Evolutionary conservation across 306 rosid genomes (phyloP).

Genomic region (Benincasa hispida): DNA sequence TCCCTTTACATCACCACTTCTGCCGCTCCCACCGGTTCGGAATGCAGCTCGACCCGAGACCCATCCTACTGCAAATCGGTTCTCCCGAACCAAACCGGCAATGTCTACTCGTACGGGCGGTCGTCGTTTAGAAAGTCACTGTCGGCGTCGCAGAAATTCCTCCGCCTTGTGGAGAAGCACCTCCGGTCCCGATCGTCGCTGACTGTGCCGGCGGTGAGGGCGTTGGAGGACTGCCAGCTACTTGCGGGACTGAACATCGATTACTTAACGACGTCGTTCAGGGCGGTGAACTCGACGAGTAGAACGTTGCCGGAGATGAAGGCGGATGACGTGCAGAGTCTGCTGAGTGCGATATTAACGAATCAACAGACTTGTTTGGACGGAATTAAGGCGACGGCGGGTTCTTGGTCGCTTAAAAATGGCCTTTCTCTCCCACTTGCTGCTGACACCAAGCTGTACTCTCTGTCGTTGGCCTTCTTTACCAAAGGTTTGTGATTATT

Average conservation of each 20-base stretch:
- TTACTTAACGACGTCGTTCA: constrained; percentile 33
- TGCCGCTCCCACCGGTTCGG: constrained; percentile 13
- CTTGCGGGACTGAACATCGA: constrained; percentile 58
- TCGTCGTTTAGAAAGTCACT: constrained; percentile 45
- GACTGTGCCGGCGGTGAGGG: constrained; percentile 39
- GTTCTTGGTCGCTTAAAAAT: constrained; percentile 45
- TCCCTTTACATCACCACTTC: neutral
- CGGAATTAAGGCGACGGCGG: constrained; percentile 55
- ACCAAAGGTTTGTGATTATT: constrained; percentile 18
- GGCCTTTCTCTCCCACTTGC: constrained; percentile 53
- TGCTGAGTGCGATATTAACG: constrained; percentile 62
- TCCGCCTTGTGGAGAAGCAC: constrained; percentile 24
- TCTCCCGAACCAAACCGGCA: constrained; percentile 40
- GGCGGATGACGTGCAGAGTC: constrained; percentile 54
- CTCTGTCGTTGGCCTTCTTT: constrained; percentile 61
- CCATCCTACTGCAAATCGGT: constrained; percentile 61
- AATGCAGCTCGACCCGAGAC: constrained; percentile 60
- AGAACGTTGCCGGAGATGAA: constrained; percentile 23
- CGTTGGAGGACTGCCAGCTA: constrained; percentile 52
- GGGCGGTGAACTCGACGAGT: constrained; percentile 31
- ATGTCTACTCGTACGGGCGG: constrained; percentile 50
- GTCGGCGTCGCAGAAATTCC: constrained; percentile 49
- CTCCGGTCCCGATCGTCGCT: constrained; percentile 21
- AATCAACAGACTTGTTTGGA: constrained; percentile 78
- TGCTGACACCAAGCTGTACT: constrained; percentile 64